A percentile compares a stretch with the other conserved stretches of the same genome.
Evolutionary conservation across 805 yeast genomes (phyloP).

Genomic region (Ogataea salicorniae): DNA sequence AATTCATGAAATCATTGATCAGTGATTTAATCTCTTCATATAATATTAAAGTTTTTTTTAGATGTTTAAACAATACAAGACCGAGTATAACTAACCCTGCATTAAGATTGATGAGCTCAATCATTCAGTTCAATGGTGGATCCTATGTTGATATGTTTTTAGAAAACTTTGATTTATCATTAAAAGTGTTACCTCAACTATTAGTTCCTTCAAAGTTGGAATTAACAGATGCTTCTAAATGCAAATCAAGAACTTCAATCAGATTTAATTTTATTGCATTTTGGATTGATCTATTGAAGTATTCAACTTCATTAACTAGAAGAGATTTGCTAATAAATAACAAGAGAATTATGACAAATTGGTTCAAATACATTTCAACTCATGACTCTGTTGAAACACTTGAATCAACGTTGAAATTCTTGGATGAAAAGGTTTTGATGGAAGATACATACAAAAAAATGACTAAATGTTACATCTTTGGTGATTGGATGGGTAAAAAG

Average conservation of each 20-base stretch:
- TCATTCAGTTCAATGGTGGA: constrained; percentile 46
- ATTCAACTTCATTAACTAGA: constrained; percentile 50
- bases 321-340: constrained; percentile 57
- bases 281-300: constrained; percentile 48
- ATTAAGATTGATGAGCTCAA: constrained; percentile 49
- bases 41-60: constrained; percentile 59
- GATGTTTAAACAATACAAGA: constrained; percentile 56
- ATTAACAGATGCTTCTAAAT: constrained; percentile 33
- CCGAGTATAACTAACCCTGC: constrained; percentile 58
- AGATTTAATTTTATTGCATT: constrained; percentile 58
- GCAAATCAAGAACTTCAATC: constrained; percentile 38
- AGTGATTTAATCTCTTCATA: constrained; percentile 46
- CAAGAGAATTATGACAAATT: constrained; percentile 53
- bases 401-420: constrained; percentile 36
- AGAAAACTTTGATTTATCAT: constrained; percentile 62
- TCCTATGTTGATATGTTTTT: constrained; percentile 51
- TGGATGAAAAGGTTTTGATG: constrained; percentile 46
- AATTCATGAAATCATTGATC: constrained; percentile 36
- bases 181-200: constrained; percentile 57
- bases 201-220: constrained; percentile 49
- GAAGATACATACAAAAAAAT: constrained; percentile 61
- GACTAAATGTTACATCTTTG: constrained; percentile 69
- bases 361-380: constrained; percentile 59
- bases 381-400: constrained; percentile 47
- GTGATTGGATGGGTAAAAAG: constrained; percentile 66